Conservation (phyloP, 2,329 filamentous ascomycete species). For the Aspergillus aculeatinus region DNA sequence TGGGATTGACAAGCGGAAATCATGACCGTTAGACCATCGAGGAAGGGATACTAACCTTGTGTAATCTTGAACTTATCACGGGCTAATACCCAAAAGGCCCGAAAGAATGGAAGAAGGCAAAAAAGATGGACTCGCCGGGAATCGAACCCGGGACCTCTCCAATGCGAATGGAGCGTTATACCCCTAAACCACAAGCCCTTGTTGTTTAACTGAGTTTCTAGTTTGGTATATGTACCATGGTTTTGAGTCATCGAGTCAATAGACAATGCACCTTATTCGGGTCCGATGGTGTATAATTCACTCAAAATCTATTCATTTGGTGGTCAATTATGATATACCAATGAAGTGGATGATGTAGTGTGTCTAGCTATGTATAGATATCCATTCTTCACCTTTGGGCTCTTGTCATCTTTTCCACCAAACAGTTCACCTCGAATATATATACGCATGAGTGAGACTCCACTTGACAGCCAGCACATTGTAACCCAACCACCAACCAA, state of each 20-base stretch:
- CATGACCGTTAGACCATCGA: conserved; percentile 11
- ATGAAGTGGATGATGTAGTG: too few relatives aligned
- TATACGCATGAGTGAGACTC: too few relatives aligned
- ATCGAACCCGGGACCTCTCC: conserved; percentile 15
- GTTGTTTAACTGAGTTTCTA: neutral
- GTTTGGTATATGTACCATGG: neutral
- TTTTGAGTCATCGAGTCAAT: neutral
- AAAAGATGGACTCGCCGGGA: conserved; percentile 14
- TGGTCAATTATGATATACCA: too few relatives aligned
- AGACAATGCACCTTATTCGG: neutral
- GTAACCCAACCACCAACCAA: too few relatives aligned
- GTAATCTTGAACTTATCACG: fast-evolving
- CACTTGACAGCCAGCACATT: too few relatives aligned
- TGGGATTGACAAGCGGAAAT: conserved; percentile 9
- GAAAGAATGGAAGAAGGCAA: neutral
- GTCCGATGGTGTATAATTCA: neutral
- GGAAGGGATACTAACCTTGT: neutral
- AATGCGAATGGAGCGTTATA: conserved; percentile 16
- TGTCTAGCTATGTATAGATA: too few relatives aligned
- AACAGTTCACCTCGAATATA: too few relatives aligned
- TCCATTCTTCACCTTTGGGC: too few relatives aligned
- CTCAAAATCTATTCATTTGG: too few relatives aligned
- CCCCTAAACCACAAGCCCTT: conserved; percentile 15
- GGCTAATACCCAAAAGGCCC: neutral
- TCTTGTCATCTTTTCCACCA: too few relatives aligned